Evolutionary conservation across 768 basidiomycete species (phyloP), one percentile per base, ranked within the genome.

Genomic region (Ramaria sp.): DNA sequence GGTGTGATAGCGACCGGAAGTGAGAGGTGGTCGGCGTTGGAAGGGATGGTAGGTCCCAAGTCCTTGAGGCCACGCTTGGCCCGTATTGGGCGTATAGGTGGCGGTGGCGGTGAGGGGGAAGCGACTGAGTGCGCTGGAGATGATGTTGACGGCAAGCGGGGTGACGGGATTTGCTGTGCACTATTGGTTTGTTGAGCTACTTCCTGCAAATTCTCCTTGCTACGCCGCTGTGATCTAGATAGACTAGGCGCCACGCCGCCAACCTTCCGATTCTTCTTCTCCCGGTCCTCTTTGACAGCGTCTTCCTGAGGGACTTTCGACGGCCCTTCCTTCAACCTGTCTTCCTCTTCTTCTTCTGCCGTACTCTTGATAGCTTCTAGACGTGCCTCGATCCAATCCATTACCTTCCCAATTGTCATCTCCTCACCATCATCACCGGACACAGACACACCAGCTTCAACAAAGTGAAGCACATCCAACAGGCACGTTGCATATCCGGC

Each of bases 301-400:
- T 38, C 30, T 38, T 55, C 42, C 9, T 45, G n/a, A n/a, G 39
- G 15, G 7, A 42, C 34, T 47, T 33, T 37, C 22, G 49, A n/a
- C 10, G 42, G 31, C 11, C 30, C 43, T 12, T 54, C 39, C 53
- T 39, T 56, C 22, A 43, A 10, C 24, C 51, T 34, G 9, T 60
- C 49, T 65, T 89, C 87, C 31, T 87, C 86, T 59, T 89, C 88
- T 64, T 89, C 89, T 54, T 91, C 88, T 54, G 88, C 84, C 45
- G 82, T 75, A 1, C 81, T 74, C 62, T 76, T 81, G 57, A 91
- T 79, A 0, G 87, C 88, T 22, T 91, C 88, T 43, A 89, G 68
- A 57, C 89, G 73, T 0, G 86, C 88, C 65, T 91, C 89, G 59
- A 84, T 80, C 84, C 87, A 91, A 63, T 91, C 88, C 83, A 91